Evolutionary conservation across 176 grass and related monocot genomes (phyloP).

Genomic region (Oryza coarctata): DNA sequence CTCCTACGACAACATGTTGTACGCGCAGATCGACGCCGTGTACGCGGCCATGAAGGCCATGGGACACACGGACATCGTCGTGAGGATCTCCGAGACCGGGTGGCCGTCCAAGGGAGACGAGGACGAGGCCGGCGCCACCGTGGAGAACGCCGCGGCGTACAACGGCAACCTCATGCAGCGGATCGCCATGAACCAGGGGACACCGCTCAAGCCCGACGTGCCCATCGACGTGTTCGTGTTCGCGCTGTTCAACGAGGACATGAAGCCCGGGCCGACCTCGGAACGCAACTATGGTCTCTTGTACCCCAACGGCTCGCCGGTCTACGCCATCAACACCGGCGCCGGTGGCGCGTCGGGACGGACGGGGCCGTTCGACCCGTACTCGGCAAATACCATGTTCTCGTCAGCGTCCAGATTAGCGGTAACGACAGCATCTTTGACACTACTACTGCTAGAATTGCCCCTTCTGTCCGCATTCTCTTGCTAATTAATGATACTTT

Average conservation of each 20-base stretch:
- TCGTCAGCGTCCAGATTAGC: conserved; percentile 45
- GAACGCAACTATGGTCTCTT: conserved; percentile 81
- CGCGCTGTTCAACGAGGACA: conserved; percentile 85
- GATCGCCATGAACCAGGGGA: conserved; percentile 66
- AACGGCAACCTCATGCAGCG: conserved; percentile 77
- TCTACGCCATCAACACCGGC: conserved; percentile 55
- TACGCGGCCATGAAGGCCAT: conserved; percentile 83
- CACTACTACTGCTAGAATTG: conserved; percentile 18
- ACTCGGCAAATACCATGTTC: conserved; percentile 44
- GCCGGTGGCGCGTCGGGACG: background rate
- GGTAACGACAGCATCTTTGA: conserved; percentile 36
- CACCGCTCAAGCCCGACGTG: conserved; percentile 69
- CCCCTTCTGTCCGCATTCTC: background rate
- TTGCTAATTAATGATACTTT: background rate
- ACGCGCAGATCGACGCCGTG: conserved; percentile 89
- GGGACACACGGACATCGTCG: conserved; percentile 66
- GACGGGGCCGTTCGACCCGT: conserved; percentile 23
- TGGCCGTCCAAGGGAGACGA: conserved; percentile 82
- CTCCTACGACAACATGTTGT: conserved; percentile 84
- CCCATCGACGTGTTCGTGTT: conserved; percentile 85
- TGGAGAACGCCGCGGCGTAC: conserved; percentile 75
- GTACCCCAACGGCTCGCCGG: conserved; percentile 62
- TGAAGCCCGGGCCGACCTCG: conserved; percentile 64
- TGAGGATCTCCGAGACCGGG: conserved; percentile 77
- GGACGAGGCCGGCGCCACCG: conserved; percentile 67